Percentiles rank a stretch among this genome's conserved stretches.
These are phyloP conservation scores for Rhodotorula graminis DNA, from an alignment of 768 basidiomycete genomes.

Conservation along the genomic window DNA sequence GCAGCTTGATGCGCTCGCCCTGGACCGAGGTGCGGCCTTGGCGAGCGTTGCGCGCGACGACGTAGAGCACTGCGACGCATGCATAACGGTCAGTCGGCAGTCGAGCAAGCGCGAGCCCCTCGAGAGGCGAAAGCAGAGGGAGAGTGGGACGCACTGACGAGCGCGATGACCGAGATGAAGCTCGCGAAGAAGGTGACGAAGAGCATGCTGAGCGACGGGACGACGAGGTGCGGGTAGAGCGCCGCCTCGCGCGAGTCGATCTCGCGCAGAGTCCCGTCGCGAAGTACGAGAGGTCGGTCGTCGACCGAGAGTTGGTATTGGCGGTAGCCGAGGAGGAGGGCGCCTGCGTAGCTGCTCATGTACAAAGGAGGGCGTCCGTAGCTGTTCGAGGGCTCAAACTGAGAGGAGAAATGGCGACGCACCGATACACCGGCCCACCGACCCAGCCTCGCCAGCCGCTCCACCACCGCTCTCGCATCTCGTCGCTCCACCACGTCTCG, in stretches of 20 bases:
- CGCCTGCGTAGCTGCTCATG: conserved; percentile 10
- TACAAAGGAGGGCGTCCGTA: too few relatives aligned
- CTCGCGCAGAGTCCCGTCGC: neutral
- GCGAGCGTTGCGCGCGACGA: conserved; percentile 11
- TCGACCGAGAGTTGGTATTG: conserved; percentile 1
- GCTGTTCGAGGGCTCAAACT: rapidly evolving
- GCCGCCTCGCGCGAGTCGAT: conserved; percentile 2
- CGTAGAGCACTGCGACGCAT: conserved; percentile 11
- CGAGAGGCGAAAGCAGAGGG: too few relatives aligned
- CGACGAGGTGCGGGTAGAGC: conserved; percentile 5
- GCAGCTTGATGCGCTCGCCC: conserved; percentile 9
- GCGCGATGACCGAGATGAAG: conserved; percentile 11
- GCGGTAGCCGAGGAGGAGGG: conserved; percentile 9
- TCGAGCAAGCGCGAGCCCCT: neutral
- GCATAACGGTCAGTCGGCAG: neutral
- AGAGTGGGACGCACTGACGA: conserved; percentile 12
- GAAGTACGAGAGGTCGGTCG: conserved; percentile 3
- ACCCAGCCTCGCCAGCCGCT: conserved; percentile 20
- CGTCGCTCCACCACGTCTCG: conserved; percentile 10
- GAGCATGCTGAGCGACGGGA: conserved; percentile 3
- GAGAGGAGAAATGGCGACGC: neutral
- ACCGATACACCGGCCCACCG: conserved; percentile 29
- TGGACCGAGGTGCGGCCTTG: conserved; percentile 22
- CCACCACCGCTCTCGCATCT: conserved; percentile 22
- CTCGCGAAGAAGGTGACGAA: conserved; percentile 16